These are phyloP conservation scores for Hexamita inflata DNA, from an alignment of 208 protist genomes.

Conservation along the genomic window DNA sequence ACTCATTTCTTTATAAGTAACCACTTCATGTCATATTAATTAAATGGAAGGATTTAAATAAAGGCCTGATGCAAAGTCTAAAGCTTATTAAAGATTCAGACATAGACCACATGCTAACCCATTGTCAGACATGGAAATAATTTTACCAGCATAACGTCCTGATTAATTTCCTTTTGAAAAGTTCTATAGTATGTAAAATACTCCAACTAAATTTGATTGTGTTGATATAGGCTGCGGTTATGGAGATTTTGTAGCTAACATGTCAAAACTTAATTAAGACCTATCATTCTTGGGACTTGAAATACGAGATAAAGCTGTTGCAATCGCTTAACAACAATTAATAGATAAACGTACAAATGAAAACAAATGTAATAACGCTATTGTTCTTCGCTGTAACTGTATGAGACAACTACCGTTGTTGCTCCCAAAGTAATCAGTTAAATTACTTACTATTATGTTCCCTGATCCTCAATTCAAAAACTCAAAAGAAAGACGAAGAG, in stretches of 20 bases:
- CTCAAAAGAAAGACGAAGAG: slow-evolving; percentile 1
- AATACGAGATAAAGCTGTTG: slow-evolving; percentile 10
- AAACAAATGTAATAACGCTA: not conserved
- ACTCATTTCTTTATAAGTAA: too few species aligned
- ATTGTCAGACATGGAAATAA: not conserved
- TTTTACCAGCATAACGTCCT: not conserved
- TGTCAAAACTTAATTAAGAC: not conserved
- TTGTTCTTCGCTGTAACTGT: slow-evolving; percentile 1
- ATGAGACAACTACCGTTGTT: slow-evolving; percentile 5
- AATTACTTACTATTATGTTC: slow-evolving; percentile 14
- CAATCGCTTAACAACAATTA: not conserved
- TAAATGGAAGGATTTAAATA: too few species aligned
- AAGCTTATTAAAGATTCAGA: too few species aligned
- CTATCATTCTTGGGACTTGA: not conserved
- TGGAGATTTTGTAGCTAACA: slow-evolving; percentile 10
- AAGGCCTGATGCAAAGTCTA: too few species aligned
- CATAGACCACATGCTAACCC: slow-evolving; percentile 17
- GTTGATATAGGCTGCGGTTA: slow-evolving; percentile 26
- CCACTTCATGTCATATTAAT: too few species aligned
- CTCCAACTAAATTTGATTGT: not conserved
- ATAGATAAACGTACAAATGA: not conserved
- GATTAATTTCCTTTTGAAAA: slow-evolving; percentile 17
- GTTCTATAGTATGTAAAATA: not conserved
- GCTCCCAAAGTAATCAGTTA: not conserved
- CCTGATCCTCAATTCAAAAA: slow-evolving; percentile 28